These are phyloP conservation scores for Nidularia pulvinata DNA, from an alignment of 768 basidiomycete species.

Conservation along the genomic window DNA sequence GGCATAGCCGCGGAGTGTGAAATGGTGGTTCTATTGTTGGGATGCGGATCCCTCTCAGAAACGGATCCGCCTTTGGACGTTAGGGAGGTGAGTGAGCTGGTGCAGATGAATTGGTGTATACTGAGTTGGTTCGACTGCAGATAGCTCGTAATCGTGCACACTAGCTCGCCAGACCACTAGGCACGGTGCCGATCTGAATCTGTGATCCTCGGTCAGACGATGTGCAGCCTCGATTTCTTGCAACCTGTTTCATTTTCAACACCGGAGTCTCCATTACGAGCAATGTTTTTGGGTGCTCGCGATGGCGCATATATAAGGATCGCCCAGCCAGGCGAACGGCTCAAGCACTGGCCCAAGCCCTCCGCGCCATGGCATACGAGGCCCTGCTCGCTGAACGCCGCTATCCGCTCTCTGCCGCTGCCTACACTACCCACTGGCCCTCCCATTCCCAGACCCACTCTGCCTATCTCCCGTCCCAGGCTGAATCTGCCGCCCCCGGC, in stretches of 20 bases:
- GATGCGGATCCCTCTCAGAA: constrained; percentile 21
- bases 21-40: constrained; percentile 4
- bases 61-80: background rate
- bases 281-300: constrained; percentile 1
- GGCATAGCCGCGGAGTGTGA: constrained; percentile 9
- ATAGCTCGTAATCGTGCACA: constrained; percentile 3
- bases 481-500: background rate
- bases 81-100: background rate
- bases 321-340: background rate
- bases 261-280: constrained; percentile 10
- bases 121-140: constrained; percentile 7
- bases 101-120: background rate
- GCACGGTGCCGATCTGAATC: constrained; percentile 20
- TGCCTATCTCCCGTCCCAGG: background rate
- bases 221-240: constrained; percentile 15
- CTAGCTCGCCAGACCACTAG: constrained; percentile 5
- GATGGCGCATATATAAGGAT: background rate
- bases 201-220: constrained; percentile 34
- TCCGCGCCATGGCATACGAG: background rate
- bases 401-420: background rate
- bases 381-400: background rate
- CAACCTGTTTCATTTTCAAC: constrained; percentile 17
- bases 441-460: background rate
- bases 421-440: background rate
- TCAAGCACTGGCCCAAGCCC: background rate